These are phyloP conservation scores for Paecilomyces niveus DNA, from an alignment of 2,329 filamentous ascomycete genomes.

Conservation along the genomic window DNA sequence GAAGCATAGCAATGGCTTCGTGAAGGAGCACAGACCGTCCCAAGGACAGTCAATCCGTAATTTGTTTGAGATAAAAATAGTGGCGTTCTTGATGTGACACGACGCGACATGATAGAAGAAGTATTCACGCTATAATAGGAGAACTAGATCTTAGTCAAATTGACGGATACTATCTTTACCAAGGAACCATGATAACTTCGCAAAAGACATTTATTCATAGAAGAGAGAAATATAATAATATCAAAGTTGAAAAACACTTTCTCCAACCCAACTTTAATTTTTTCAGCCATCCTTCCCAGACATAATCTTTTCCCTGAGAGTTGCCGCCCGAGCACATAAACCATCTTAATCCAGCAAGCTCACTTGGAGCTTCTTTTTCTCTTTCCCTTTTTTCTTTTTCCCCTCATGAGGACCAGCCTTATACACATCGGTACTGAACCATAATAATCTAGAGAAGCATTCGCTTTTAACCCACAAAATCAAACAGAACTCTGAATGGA, in stretches of 20 bases:
- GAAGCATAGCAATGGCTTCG: conserved; percentile 2
- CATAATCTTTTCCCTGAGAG: background rate
- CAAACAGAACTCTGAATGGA: background rate
- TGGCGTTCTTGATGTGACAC: background rate
- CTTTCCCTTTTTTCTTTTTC: background rate
- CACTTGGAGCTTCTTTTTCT: background rate
- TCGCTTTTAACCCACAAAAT: background rate
- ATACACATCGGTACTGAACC: background rate
- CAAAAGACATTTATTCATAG: background rate
- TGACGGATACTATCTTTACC: background rate
- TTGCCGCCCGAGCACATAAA: background rate
- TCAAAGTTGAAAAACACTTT: background rate
- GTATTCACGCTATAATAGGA: background rate
- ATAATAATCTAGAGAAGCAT: background rate
- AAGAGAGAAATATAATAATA: background rate
- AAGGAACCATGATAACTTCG: background rate
- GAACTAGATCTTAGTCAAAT: background rate
- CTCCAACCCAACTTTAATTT: no score
- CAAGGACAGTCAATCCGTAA: no score
- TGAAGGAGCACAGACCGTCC: no score
- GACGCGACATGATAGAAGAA: background rate
- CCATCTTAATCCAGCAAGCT: background rate
- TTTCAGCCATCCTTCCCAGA: background rate
- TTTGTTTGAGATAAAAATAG: background rate
- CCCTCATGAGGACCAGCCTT: background rate